Percentiles rank a stretch among this genome's conserved stretches.
Conservation (phyloP, 2,329 filamentous ascomycete species). For the Cercospora janseana region DNA sequence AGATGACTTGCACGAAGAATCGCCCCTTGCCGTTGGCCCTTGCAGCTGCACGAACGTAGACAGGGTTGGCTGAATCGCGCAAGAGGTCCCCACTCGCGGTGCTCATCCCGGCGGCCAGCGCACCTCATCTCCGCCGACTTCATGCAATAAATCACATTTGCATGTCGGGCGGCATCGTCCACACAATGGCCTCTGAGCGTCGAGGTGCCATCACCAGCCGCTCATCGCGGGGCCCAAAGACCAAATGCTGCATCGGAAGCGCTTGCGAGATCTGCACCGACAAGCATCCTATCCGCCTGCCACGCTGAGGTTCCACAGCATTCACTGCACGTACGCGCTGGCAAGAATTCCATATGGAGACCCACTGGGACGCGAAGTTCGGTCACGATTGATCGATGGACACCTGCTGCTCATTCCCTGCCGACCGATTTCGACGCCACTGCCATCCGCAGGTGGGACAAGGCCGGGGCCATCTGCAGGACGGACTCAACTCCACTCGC, state of each 20-base stretch:
- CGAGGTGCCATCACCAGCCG: neutral
- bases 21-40: slow-evolving; percentile 4
- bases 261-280: no score
- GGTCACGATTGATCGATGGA: no score
- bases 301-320: neutral
- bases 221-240: no score
- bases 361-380: no score
- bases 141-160: slow-evolving; percentile 17
- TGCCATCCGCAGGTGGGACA: slow-evolving; percentile 5
- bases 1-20: neutral
- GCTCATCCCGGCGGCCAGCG: neutral
- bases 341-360: no score
- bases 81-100: slow-evolving; percentile 6
- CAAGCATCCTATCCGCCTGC: neutral
- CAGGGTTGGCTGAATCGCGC: slow-evolving; percentile 1
- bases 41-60: slow-evolving; percentile 8
- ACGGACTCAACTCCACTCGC: slow-evolving; percentile 5
- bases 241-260: no score
- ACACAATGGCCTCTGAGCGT: neutral
- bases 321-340: neutral
- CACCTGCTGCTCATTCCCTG: slow-evolving; percentile 11
- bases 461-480: neutral
- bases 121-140: slow-evolving; percentile 4
- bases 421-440: slow-evolving; percentile 3
- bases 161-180: neutral